Evolutionary conservation across 441 rosid genomes (phyloP), one percentile per base, ranked within the genome.

Genomic region (Pelargonium exstipulatum): DNA sequence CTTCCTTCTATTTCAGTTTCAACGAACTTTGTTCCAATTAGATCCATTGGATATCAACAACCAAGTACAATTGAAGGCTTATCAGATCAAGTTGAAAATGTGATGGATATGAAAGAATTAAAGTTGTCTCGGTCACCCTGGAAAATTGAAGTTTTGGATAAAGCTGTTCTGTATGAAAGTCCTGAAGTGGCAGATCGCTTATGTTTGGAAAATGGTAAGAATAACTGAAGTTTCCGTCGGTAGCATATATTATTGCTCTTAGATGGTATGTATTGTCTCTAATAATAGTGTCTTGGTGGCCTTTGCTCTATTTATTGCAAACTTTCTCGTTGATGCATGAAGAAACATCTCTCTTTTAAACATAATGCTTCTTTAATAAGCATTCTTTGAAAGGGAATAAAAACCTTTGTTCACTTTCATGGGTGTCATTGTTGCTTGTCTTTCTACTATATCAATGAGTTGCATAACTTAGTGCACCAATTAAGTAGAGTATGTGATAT

Each of bases 111-210:
- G 67, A 61, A 63, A 69, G 75, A 77, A 64, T 62, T 79, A 71
- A 83, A 74, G 68, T 76, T 75, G 74, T 69, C 77, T 29, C 74
- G 79, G 72, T 77, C 83, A 60, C 89, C 89, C 64, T 90, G 96
- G 96, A 88, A 87, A 79, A 83, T 86, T 71, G 96, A 89, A 84
- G 78, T 89, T 78, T 82, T 95, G 87, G 99, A 95, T 80, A 83
- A 90, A 83, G 85, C 85, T 83, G 83, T 92, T 78, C 76, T 90
- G 77, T 84, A 83, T 74, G 99, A 95, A 83, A 90, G 98, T 74
- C 93, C 93, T 69, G 84, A 87, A 81, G 90, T 81, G 81, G 95
- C 97, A 69, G 99, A 92, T 78, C 82, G 73, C 68, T 62, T 95
- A 66, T 92, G 96, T 80, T 75, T 79, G 81, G 85, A 85, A 78